Evolutionary conservation across 2,329 filamentous ascomycete genomes (phyloP).

Genomic region (Sarocladium brachiariae): DNA sequence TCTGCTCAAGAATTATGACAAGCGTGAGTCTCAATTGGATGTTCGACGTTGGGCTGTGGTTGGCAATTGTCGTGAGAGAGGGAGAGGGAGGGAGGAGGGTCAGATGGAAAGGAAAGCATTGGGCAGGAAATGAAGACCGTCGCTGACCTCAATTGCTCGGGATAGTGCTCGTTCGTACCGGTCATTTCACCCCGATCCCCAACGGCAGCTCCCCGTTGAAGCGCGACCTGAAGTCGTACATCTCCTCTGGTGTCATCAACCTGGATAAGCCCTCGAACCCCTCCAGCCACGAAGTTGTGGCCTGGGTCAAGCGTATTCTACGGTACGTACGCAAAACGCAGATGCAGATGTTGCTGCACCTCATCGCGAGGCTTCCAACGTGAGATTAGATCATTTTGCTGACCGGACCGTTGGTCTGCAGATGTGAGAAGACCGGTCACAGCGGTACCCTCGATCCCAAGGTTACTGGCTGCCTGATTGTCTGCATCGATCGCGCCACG

Average conservation of each 20-base stretch:
- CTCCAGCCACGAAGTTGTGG: constrained; percentile 96
- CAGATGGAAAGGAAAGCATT: not conserved
- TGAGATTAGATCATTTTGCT: not conserved
- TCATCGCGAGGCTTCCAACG: no score
- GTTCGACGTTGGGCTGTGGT: no score
- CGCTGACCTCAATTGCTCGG: constrained; percentile 19
- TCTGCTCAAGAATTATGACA: constrained; percentile 92
- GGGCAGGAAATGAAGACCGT: constrained; percentile 1
- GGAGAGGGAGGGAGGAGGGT: not conserved
- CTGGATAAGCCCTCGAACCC: constrained; percentile 83
- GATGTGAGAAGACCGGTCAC: constrained; percentile 87
- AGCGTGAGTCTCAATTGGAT: constrained; percentile 52
- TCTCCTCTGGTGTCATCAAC: constrained; percentile 97
- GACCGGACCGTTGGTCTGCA: constrained; percentile 13
- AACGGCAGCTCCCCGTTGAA: constrained; percentile 85
- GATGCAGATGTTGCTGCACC: no score
- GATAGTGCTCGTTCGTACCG: constrained; percentile 81
- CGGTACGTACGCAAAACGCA: constrained; percentile 58
- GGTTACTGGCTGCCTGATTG: constrained; percentile 91
- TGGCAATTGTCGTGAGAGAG: no score
- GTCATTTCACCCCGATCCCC: constrained; percentile 95
- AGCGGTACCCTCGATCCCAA: constrained; percentile 97
- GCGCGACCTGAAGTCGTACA: constrained; percentile 93
- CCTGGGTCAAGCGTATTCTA: constrained; percentile 97
- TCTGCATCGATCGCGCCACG: constrained; percentile 93